A percentile compares a stretch with the other conserved stretches of the same genome.
Conservation (phyloP, 75 land plant genomes). For the Sequoia sempervirens region DNA sequence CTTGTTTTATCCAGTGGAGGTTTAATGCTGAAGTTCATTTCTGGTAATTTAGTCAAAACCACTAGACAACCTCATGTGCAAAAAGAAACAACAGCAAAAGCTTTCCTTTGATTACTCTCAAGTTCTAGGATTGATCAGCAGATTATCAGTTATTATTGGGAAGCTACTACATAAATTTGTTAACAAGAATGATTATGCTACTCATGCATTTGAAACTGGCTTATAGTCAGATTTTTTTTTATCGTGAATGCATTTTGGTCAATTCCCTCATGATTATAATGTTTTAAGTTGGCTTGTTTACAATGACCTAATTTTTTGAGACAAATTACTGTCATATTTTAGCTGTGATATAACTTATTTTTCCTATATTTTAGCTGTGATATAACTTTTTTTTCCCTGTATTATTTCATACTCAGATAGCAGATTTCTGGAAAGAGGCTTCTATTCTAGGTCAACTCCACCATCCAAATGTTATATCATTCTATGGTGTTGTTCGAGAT, state of each 20-base stretch:
- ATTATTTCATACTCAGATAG: constrained; percentile 44
- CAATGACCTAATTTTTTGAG: neutral
- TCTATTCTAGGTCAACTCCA: constrained; percentile 73
- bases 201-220: neutral
- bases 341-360: too few species aligned
- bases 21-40: constrained; percentile 3
- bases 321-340: neutral
- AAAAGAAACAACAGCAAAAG: neutral
- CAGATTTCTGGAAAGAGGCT: constrained; percentile 98
- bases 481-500: constrained; percentile 96
- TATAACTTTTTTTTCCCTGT: neutral
- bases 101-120: neutral
- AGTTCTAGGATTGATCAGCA: neutral
- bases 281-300: neutral
- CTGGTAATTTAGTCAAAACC: neutral
- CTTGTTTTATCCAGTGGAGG: neutral
- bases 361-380: too few species aligned
- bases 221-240: neutral
- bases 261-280: neutral
- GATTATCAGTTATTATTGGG: neutral
- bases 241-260: neutral
- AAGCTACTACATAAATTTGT: neutral
- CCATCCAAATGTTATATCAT: constrained; percentile 97
- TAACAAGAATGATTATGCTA: constrained; percentile 21
- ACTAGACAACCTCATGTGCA: neutral